A percentile compares a stretch with the other conserved stretches of the same genome.
These are phyloP conservation scores for Knufia fluminis DNA, from an alignment of 2,329 filamentous ascomycete genomes.

Conservation along the genomic window DNA sequence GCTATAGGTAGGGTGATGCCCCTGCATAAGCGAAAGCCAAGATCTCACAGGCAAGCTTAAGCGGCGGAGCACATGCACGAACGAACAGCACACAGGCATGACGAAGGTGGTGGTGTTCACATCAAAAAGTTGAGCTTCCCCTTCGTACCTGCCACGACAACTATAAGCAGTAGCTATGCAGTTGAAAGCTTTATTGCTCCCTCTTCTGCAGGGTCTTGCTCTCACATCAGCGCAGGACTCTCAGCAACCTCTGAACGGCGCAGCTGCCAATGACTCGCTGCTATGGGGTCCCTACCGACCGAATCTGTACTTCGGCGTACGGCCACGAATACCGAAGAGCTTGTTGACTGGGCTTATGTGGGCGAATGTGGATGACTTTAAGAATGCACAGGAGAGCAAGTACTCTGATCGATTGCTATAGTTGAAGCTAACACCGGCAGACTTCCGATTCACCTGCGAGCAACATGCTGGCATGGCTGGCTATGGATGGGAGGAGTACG, in stretches of 20 bases:
- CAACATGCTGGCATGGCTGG: slow-evolving; percentile 88
- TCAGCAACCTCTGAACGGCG: not conserved
- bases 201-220: slow-evolving; percentile 7
- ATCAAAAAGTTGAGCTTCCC: not conserved
- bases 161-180: not conserved
- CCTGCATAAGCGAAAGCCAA: not conserved
- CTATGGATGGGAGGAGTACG: slow-evolving; percentile 97
- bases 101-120: not conserved
- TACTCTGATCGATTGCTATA: slow-evolving; percentile 16
- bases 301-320: slow-evolving; percentile 87
- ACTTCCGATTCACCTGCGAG: slow-evolving; percentile 88
- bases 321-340: slow-evolving; percentile 71
- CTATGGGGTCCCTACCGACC: slow-evolving; percentile 94
- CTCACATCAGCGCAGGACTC: slow-evolving; percentile 4
- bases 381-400: slow-evolving; percentile 65
- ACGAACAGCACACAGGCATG: not conserved
- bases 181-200: slow-evolving; percentile 6
- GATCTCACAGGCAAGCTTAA: not conserved
- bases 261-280: slow-evolving; percentile 63
- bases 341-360: slow-evolving; percentile 79
- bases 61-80: not conserved
- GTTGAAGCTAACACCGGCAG: slow-evolving; percentile 35
- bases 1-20: too few species aligned
- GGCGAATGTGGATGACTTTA: slow-evolving; percentile 73
- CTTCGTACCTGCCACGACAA: not conserved